These are phyloP conservation scores for Lyophyllum decastes DNA, from an alignment of 768 basidiomycete genomes.

Conservation along the genomic window DNA sequence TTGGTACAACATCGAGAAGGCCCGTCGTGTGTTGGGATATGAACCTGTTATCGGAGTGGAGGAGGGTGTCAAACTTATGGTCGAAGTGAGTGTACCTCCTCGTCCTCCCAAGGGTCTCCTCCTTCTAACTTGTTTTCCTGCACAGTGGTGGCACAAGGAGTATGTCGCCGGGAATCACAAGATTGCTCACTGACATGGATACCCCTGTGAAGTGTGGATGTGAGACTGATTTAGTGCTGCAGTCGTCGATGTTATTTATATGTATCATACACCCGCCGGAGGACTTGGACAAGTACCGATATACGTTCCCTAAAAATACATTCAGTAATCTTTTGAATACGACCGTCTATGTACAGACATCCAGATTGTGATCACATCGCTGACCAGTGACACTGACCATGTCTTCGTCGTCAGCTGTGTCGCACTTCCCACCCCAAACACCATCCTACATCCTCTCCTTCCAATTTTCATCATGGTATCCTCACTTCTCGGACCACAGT, in stretches of 20 bases:
- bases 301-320: background rate
- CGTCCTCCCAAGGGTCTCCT: background rate
- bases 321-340: background rate
- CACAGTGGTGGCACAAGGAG: slow-evolving; percentile 51
- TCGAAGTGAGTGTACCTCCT: slow-evolving; percentile 59
- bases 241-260: background rate
- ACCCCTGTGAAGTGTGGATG: background rate
- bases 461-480: slow-evolving; percentile 88
- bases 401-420: slow-evolving; percentile 8
- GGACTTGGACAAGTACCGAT: slow-evolving; percentile 4
- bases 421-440: slow-evolving; percentile 55
- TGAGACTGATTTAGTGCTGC: slow-evolving; percentile 4
- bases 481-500: slow-evolving; percentile 58
- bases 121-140: background rate
- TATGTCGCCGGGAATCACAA: slow-evolving; percentile 39
- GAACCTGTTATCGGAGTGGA: slow-evolving; percentile 88
- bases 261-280: slow-evolving; percentile 11
- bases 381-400: background rate
- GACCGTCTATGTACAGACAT: no score
- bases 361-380: no score
- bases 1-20: slow-evolving; percentile 95
- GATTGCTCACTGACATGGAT: slow-evolving; percentile 32
- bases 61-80: slow-evolving; percentile 80
- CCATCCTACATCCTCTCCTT: slow-evolving; percentile 62
- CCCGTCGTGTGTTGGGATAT: slow-evolving; percentile 88